These are phyloP conservation scores for Neurospora sp. DNA, from an alignment of 2,329 filamentous ascomycete genomes.

Conservation along the genomic window DNA sequence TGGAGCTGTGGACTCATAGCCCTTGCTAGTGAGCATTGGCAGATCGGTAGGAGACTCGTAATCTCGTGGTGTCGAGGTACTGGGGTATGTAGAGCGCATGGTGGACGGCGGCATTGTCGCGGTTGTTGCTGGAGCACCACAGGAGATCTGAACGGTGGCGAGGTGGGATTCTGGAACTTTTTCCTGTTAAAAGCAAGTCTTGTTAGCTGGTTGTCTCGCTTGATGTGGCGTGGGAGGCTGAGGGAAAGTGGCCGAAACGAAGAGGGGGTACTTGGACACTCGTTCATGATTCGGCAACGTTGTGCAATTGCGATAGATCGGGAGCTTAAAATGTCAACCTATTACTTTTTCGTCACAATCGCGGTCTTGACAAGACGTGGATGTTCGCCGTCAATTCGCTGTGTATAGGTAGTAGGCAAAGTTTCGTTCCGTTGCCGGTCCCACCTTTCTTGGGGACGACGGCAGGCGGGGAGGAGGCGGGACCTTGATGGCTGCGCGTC, in stretches of 20 bases:
- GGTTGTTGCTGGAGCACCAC: background rate
- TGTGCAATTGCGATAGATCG: background rate
- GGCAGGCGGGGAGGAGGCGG: background rate
- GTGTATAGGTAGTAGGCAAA: background rate
- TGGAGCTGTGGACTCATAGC: background rate
- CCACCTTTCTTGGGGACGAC: background rate
- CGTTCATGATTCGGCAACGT: background rate
- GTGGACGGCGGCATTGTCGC: background rate
- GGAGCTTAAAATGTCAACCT: background rate
- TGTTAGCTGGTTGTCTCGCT: background rate
- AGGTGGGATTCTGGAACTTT: background rate
- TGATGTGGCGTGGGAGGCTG: background rate
- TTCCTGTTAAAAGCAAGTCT: background rate
- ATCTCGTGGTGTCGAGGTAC: background rate
- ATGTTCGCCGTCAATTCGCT: background rate
- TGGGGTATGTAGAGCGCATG: background rate
- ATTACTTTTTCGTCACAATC: too few species aligned
- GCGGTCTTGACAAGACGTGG: background rate
- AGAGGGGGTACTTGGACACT: background rate
- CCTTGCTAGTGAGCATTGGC: background rate
- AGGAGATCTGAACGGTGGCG: background rate
- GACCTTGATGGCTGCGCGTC: background rate
- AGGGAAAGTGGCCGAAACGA: background rate
- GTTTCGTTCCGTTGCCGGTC: background rate
- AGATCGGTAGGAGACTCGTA: background rate